A percentile compares a stretch with the other conserved stretches of the same genome.
phyloP scores from a whole-genome alignment of 176 grass and related monocot species.

The Raddia guianensis region DNA sequence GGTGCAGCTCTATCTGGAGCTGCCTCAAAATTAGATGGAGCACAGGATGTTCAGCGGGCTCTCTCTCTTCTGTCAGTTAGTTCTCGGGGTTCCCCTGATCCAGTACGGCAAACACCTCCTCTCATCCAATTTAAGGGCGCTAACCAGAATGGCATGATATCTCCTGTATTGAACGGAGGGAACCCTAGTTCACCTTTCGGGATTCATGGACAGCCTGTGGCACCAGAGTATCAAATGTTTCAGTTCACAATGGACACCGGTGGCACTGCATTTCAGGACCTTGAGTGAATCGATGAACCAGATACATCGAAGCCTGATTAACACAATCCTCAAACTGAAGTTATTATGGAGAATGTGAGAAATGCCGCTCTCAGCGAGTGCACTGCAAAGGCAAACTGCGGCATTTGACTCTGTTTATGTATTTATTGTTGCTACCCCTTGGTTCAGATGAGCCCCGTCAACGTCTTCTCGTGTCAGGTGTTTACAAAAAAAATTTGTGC shows the following conservation, averaged over 20 bases:
- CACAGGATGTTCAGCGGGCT: conserved; percentile 58
- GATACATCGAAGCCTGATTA: conserved; percentile 10
- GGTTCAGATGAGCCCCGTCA: background rate
- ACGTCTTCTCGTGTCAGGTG: background rate
- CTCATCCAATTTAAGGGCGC: conserved; percentile 13
- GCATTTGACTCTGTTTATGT: background rate
- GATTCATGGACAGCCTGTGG: conserved; percentile 10
- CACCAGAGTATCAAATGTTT: background rate
- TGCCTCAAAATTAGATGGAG: conserved; percentile 61
- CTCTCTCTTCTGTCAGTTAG: conserved; percentile 77
- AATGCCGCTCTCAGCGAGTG: background rate
- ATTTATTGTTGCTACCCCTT: background rate
- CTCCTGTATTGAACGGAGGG: background rate
- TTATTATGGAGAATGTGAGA: background rate
- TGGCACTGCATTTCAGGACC: background rate
- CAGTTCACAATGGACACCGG: conserved; percentile 1
- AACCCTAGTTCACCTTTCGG: conserved; percentile 10
- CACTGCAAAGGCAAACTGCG: background rate
- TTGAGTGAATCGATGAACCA: conserved; percentile 1
- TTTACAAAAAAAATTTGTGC: background rate
- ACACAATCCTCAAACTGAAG: background rate
- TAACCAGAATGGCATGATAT: background rate
- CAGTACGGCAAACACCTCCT: conserved; percentile 1
- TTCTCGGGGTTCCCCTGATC: conserved; percentile 14
- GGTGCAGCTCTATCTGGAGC: conserved; percentile 36